Evolutionary conservation across 1,284 basidiomycete species (phyloP).

Genomic region (Ganoderma lingzhi): DNA sequence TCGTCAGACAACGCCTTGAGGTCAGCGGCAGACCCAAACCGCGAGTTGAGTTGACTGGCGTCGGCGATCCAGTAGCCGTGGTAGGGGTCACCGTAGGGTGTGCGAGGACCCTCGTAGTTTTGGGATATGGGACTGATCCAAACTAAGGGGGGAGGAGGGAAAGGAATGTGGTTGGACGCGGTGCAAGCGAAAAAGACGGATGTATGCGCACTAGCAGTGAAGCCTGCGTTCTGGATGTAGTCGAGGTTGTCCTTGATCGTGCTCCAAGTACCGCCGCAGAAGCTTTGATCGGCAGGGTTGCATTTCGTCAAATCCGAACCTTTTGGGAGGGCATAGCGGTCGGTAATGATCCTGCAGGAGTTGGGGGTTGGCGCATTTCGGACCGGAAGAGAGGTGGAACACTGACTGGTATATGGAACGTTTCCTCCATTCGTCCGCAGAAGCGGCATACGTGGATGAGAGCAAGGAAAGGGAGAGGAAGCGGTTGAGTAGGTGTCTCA

Average conservation of each 20-base stretch:
- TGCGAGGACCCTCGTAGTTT: conserved; percentile 75
- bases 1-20: conserved; percentile 73
- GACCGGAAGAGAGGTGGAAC: conserved; percentile 27
- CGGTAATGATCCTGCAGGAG: conserved; percentile 67
- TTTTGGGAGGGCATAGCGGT: conserved; percentile 74
- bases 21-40: conserved; percentile 77
- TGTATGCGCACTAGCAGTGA: conserved; percentile 70
- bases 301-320: conserved; percentile 64
- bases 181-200: conserved; percentile 18
- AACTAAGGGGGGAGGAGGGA: conserved; percentile 43
- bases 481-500: conserved; percentile 30
- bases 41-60: conserved; percentile 68
- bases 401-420: conserved; percentile 53
- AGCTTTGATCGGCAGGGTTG: conserved; percentile 60
- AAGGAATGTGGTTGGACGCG: conserved; percentile 7
- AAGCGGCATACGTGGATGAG: conserved; percentile 43
- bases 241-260: conserved; percentile 80
- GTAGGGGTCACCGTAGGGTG: conserved; percentile 75
- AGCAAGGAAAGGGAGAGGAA: conserved; percentile 37
- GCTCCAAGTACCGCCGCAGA: conserved; percentile 85
- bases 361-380: background rate
- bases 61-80: conserved; percentile 79
- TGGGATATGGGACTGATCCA: conserved; percentile 76
- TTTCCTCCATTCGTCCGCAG: conserved; percentile 49
- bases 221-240: conserved; percentile 82